Evolutionary conservation across 352 stramenopile genomes (phyloP).

Genomic region (Aphanomyces invadans): DNA sequence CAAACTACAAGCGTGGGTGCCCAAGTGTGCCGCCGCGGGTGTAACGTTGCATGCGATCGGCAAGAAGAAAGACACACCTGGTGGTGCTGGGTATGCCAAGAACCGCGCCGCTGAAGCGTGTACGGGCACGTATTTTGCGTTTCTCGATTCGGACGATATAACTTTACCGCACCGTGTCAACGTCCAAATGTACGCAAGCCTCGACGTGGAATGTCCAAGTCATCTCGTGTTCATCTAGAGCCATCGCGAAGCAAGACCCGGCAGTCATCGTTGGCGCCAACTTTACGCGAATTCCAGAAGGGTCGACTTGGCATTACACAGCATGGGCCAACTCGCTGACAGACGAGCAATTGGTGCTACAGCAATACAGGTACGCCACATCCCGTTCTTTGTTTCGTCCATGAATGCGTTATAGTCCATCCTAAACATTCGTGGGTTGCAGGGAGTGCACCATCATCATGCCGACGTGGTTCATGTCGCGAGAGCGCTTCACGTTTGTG

Average conservation of each 20-base stretch:
- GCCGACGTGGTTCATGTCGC: slow-evolving; percentile 24
- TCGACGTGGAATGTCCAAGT: neutral
- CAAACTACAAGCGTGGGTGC: slow-evolving; percentile 14
- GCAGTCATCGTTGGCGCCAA: slow-evolving; percentile 20
- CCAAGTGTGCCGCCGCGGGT: slow-evolving; percentile 9
- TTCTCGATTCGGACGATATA: slow-evolving; percentile 25
- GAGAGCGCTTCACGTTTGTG: slow-evolving; percentile 11
- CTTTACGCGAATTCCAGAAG: slow-evolving; percentile 19
- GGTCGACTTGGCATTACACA: slow-evolving; percentile 24
- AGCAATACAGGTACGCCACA: slow-evolving; percentile 23
- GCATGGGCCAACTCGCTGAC: slow-evolving; percentile 18
- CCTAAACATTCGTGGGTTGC: neutral
- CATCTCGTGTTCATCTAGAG: neutral
- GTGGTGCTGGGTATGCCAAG: slow-evolving; percentile 23
- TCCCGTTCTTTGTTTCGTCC: too few relatives aligned
- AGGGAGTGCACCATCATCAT: slow-evolving; percentile 25
- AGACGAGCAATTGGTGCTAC: slow-evolving; percentile 13
- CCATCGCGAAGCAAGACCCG: neutral
- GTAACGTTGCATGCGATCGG: slow-evolving; percentile 7
- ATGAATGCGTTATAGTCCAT: neutral
- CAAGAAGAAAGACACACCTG: slow-evolving; percentile 13
- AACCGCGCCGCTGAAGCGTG: slow-evolving; percentile 20
- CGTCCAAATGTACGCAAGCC: slow-evolving; percentile 13
- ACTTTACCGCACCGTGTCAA: slow-evolving; percentile 11
- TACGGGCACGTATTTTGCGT: slow-evolving; percentile 12